Conservation (phyloP, 2,329 filamentous ascomycete genomes). For the Ophiobolus disseminans region DNA sequence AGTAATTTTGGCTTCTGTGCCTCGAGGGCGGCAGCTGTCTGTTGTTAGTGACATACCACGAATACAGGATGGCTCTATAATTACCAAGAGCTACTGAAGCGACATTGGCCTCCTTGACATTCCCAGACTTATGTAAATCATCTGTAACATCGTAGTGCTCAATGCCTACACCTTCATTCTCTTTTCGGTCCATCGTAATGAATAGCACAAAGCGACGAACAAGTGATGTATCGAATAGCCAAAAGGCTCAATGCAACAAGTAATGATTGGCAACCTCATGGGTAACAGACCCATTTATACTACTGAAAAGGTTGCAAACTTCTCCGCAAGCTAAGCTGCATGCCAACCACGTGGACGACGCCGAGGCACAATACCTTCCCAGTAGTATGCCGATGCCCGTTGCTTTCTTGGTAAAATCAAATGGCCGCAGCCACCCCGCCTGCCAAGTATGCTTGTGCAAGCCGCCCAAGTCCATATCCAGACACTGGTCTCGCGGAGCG, state of each 20-base stretch:
- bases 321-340: conserved; percentile 28
- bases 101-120: conserved; percentile 37
- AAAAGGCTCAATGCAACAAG: conserved; percentile 6
- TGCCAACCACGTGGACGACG: conserved; percentile 12
- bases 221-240: not conserved
- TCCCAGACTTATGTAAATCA: conserved; percentile 24
- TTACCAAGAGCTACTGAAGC: conserved; percentile 41
- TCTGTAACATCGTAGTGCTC: conserved; percentile 34
- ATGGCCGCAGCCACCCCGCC: conserved; percentile 22
- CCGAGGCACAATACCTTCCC: conserved; percentile 24
- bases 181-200: conserved; percentile 27
- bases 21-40: conserved; percentile 39
- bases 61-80: too few relatives aligned
- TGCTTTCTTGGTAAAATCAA: conserved; percentile 7
- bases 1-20: conserved; percentile 41
- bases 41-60: conserved; percentile 18
- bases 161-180: conserved; percentile 28
- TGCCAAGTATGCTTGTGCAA: conserved; percentile 30
- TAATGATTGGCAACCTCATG: conserved; percentile 9
- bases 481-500: too few relatives aligned
- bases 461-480: too few relatives aligned
- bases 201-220: not conserved
- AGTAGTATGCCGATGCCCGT: conserved; percentile 23
- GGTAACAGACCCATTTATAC: conserved; percentile 33
- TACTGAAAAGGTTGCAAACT: conserved; percentile 18